phyloP scores from a whole-genome alignment of 768 basidiomycete genomes.

The Lactifluus subvellereus region DNA sequence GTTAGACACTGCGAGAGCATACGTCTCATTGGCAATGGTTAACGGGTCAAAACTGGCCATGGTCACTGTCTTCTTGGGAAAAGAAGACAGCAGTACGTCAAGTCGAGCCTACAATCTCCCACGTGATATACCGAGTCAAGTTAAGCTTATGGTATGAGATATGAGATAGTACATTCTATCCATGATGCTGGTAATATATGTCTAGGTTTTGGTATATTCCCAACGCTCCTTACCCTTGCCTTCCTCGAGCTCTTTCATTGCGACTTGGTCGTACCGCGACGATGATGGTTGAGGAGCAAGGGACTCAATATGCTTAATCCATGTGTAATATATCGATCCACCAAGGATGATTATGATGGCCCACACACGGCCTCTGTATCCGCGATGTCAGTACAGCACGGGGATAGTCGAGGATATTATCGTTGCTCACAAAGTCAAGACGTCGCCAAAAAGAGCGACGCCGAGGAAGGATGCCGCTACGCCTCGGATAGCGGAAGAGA shows the following conservation, averaged over 20 bases:
- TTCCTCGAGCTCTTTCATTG: constrained; percentile 58
- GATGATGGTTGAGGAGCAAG: constrained; percentile 29
- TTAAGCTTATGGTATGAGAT: background rate
- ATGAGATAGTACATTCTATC: background rate
- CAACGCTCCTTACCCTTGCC: constrained; percentile 30
- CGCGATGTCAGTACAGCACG: background rate
- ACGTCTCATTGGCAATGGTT: constrained; percentile 52
- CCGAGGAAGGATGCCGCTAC: constrained; percentile 86
- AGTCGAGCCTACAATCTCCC: background rate
- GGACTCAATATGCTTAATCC: constrained; percentile 75
- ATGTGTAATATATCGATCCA: constrained; percentile 83
- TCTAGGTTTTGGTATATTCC: background rate
- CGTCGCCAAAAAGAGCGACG: constrained; percentile 72
- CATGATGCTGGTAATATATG: background rate
- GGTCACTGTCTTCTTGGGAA: background rate
- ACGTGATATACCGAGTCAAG: constrained; percentile 8
- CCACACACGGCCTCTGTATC: constrained; percentile 63
- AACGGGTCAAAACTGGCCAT: constrained; percentile 39
- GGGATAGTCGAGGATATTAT: background rate
- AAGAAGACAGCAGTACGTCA: too few relatives aligned
- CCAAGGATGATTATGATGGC: constrained; percentile 77
- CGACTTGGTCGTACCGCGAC: constrained; percentile 52
- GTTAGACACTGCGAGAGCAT: constrained; percentile 48
- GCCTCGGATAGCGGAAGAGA: constrained; percentile 91
- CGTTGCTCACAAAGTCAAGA: constrained; percentile 62